Conservation (phyloP, 2,329 filamentous ascomycete species). For the Hypoxylon sp. region DNA sequence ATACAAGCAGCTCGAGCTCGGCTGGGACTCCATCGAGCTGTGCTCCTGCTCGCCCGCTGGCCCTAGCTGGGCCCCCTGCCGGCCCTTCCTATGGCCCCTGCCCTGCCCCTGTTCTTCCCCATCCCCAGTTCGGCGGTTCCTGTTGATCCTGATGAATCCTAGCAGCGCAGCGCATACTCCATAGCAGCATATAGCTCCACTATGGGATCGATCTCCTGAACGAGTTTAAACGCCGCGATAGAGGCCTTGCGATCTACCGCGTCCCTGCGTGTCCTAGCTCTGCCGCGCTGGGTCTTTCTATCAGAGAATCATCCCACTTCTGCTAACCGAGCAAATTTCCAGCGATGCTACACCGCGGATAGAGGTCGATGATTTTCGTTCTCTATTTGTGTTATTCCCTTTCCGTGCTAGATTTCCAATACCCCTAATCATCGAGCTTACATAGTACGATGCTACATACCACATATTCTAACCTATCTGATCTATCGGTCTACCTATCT, state of each 20-base stretch:
- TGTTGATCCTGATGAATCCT: slow-evolving; percentile 34
- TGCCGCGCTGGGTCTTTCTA: not conserved
- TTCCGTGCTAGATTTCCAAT: slow-evolving; percentile 22
- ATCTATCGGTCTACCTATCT: slow-evolving; percentile 16
- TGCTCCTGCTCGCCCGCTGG: no score
- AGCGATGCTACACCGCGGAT: not conserved
- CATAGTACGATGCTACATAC: no score
- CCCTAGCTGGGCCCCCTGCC: not conserved
- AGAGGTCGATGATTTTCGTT: not conserved
- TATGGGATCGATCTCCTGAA: slow-evolving; percentile 30
- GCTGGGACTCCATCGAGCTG: no score
- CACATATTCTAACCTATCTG: slow-evolving; percentile 8
- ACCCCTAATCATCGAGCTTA: slow-evolving; percentile 11
- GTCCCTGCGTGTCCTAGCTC: slow-evolving; percentile 1
- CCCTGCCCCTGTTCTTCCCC: slow-evolving; percentile 28
- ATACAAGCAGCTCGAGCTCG: slow-evolving; percentile 16
- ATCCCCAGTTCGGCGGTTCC: slow-evolving; percentile 33
- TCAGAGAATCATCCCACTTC: not conserved
- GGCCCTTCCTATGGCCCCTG: not conserved
- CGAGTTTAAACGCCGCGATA: slow-evolving; percentile 8
- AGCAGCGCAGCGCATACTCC: no score
- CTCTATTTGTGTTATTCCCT: not conserved
- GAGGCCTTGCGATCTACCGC: not conserved
- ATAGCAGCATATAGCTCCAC: slow-evolving; percentile 15
- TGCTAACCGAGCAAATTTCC: not conserved